phyloP scores from a whole-genome alignment of 148 eudicot genomes.

The Arctostaphylos glauca region DNA sequence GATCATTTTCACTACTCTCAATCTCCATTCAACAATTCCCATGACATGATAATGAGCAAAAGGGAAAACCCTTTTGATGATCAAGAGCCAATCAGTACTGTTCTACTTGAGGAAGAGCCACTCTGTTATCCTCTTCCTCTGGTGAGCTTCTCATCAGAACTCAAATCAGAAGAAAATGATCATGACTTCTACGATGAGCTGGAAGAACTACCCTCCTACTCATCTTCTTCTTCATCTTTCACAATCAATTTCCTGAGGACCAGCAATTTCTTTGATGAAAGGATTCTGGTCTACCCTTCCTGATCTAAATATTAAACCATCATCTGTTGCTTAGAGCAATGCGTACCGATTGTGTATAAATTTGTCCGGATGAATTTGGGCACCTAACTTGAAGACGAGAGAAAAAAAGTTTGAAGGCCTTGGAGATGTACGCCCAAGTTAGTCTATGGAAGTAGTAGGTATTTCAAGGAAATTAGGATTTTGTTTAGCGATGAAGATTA shows the following conservation, averaged over 20 bases:
- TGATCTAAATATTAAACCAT: not conserved
- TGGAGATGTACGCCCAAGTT: too few relatives aligned
- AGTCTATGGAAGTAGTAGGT: too few relatives aligned
- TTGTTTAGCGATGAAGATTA: too few relatives aligned
- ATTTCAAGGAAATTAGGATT: too few relatives aligned
- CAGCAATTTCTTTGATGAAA: constrained; percentile 41
- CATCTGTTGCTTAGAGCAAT: not conserved
- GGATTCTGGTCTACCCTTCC: constrained; percentile 21
- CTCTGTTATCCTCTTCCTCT: constrained; percentile 26
- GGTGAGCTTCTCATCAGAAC: constrained; percentile 24
- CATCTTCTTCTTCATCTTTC: constrained; percentile 25
- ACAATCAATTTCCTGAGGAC: constrained; percentile 37
- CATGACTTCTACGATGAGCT: constrained; percentile 67
- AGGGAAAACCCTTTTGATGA: constrained; percentile 26
- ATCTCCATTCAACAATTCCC: constrained; percentile 27
- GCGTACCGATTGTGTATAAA: not conserved
- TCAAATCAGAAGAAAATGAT: constrained; percentile 36
- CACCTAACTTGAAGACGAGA: too few relatives aligned
- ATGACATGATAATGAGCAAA: constrained; percentile 24
- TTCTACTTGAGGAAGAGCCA: constrained; percentile 30
- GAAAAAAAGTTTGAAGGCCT: too few relatives aligned
- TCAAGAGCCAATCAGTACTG: constrained; percentile 9
- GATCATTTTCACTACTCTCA: constrained; percentile 33
- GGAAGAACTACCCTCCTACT: constrained; percentile 49
- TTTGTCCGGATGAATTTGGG: too few relatives aligned